Conservation (phyloP, 305 asterid genomes). For the Fraxinus greggii region DNA sequence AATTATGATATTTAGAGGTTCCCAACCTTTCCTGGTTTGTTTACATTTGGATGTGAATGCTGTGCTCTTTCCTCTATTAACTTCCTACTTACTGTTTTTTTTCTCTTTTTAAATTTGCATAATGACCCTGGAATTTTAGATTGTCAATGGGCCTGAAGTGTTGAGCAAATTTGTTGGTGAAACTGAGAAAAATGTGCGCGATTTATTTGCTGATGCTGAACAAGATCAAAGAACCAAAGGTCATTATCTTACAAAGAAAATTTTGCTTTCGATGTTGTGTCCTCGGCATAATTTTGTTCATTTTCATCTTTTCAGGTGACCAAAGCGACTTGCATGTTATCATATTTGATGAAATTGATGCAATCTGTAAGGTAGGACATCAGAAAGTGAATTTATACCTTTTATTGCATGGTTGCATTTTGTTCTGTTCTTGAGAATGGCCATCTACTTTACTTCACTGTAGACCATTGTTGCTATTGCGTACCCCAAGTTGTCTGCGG, state of each 20-base stretch:
- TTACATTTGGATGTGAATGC: slow-evolving; percentile 19
- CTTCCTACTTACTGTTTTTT: slow-evolving; percentile 14
- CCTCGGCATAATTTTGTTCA: slow-evolving; percentile 22
- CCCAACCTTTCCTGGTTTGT: slow-evolving; percentile 17
- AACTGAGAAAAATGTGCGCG: slow-evolving; percentile 97
- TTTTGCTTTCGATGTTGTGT: slow-evolving; percentile 14
- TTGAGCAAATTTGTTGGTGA: slow-evolving; percentile 98
- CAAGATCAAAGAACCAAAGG: slow-evolving; percentile 89
- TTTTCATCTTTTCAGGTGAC: slow-evolving; percentile 66
- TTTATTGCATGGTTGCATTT: background rate
- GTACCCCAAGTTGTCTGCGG: background rate
- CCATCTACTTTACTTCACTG: background rate
- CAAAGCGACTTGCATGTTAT: slow-evolving; percentile 96
- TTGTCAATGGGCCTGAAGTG: slow-evolving; percentile 99
- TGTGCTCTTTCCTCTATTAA: slow-evolving; percentile 13
- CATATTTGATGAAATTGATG: slow-evolving; percentile 99
- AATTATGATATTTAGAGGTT: slow-evolving; percentile 16
- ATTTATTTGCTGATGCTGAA: slow-evolving; percentile 99
- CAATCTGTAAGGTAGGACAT: slow-evolving; percentile 91
- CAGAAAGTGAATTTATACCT: background rate
- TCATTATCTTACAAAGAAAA: slow-evolving; percentile 30
- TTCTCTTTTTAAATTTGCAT: background rate
- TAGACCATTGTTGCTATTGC: background rate
- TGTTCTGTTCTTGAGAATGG: background rate
- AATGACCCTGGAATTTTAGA: slow-evolving; percentile 44